Conservation (phyloP, 495 filamentous ascomycete genomes). For the Echria macrotheca region DNA sequence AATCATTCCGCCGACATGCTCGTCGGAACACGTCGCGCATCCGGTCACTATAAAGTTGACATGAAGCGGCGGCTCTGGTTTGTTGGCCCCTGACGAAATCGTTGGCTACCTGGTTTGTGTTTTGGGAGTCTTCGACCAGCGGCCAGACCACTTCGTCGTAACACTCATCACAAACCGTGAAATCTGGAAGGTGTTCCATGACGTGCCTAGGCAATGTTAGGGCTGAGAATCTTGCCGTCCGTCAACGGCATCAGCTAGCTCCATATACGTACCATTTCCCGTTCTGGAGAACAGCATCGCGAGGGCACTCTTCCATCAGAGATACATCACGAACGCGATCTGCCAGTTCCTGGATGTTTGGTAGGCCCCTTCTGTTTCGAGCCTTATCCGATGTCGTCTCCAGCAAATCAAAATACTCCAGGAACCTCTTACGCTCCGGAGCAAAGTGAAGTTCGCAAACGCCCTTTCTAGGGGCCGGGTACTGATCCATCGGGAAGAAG, state of each 20-base stretch:
- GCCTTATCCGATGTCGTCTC: conserved; percentile 37
- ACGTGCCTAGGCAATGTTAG: too few relatives aligned
- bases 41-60: conserved; percentile 69
- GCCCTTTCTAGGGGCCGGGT: conserved; percentile 29
- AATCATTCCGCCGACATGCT: conserved; percentile 55
- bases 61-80: conserved; percentile 48
- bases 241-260: too few relatives aligned
- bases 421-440: conserved; percentile 36
- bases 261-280: conserved; percentile 27
- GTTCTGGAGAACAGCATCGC: conserved; percentile 22
- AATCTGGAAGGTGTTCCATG: conserved; percentile 34
- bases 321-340: conserved; percentile 30
- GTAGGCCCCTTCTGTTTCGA: conserved; percentile 22
- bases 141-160: conserved; percentile 67
- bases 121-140: conserved; percentile 39
- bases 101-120: conserved; percentile 45
- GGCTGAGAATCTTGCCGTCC: too few relatives aligned
- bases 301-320: conserved; percentile 31
- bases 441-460: conserved; percentile 36
- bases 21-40: conserved; percentile 62
- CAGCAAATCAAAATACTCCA: conserved; percentile 38
- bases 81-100: conserved; percentile 51
- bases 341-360: conserved; percentile 34
- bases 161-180: conserved; percentile 48
- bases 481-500: conserved; percentile 33